phyloP scores from a whole-genome alignment of 192 early-diverging fungal species.

The Coemansia sp. region DNA sequence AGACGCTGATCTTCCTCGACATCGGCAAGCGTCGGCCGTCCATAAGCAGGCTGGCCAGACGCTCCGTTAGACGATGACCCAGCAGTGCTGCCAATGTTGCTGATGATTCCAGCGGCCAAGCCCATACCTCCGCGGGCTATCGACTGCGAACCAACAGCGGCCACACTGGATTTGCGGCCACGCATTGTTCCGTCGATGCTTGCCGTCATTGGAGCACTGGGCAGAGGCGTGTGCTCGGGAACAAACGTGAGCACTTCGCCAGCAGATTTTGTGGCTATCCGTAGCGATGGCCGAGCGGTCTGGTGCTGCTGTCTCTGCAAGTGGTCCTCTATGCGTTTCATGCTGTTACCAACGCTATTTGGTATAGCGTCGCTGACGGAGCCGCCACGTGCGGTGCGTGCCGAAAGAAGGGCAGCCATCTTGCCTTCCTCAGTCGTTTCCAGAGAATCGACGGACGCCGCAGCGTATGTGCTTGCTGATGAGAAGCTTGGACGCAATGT shows the following conservation, averaged over 20 bases:
- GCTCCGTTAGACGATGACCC: neutral
- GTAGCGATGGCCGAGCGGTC: conserved; percentile 28
- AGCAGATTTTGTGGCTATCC: conserved; percentile 39
- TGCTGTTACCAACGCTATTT: conserved; percentile 8
- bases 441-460: neutral
- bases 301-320: conserved; percentile 26
- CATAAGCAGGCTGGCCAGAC: conserved; percentile 17
- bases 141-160: conserved; percentile 28
- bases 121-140: conserved; percentile 9
- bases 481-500: conserved; percentile 41
- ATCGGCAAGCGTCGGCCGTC: conserved; percentile 41
- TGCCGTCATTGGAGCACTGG: conserved; percentile 28
- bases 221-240: conserved; percentile 26
- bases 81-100: conserved; percentile 1
- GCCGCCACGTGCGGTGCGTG: conserved; percentile 16
- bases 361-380: conserved; percentile 26
- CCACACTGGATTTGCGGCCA: conserved; percentile 49
- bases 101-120: conserved; percentile 6
- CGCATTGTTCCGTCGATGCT: conserved; percentile 27
- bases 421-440: conserved; percentile 1
- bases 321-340: conserved; percentile 30
- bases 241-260: conserved; percentile 36
- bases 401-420: neutral
- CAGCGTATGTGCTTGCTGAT: conserved; percentile 11
- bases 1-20: conserved; percentile 53